These are phyloP conservation scores for Vicia villosa DNA, from an alignment of 306 rosid species.

Conservation along the genomic window DNA sequence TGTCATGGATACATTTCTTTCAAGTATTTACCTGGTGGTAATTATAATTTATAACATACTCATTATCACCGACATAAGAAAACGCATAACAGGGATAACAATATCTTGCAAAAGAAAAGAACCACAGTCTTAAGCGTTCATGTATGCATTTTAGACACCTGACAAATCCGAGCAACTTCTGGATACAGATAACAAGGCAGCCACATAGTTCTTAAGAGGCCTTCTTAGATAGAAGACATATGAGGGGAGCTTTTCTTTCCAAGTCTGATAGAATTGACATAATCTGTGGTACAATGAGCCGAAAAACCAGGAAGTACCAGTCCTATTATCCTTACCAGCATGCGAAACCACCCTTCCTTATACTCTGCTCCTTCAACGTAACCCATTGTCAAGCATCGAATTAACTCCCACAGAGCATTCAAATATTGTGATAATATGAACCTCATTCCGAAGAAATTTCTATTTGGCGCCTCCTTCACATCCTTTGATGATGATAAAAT, in stretches of 20 bases:
- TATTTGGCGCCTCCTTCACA: conserved; percentile 70
- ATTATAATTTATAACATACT: conserved; percentile 3
- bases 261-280: conserved; percentile 65
- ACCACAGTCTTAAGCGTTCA: conserved; percentile 13
- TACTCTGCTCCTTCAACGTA: conserved; percentile 62
- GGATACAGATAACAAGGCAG: conserved; percentile 9
- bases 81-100: background rate
- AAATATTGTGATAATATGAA: conserved; percentile 48
- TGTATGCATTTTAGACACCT: conserved; percentile 16
- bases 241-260: conserved; percentile 45
- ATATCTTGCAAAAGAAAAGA: conserved; percentile 12
- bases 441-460: conserved; percentile 57
- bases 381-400: conserved; percentile 61
- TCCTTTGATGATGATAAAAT: conserved; percentile 43
- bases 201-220: conserved; percentile 20
- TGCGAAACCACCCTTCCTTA: conserved; percentile 67
- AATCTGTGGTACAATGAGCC: conserved; percentile 65
- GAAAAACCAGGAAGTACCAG: conserved; percentile 68
- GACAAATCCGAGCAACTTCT: conserved; percentile 12
- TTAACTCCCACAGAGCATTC: conserved; percentile 76
- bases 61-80: conserved; percentile 22
- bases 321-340: conserved; percentile 53
- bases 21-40: conserved; percentile 23
- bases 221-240: conserved; percentile 44
- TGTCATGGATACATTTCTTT: background rate